Conservation (phyloP, 371 early-diverging fungal genomes). For the Apophysomyces trapeziformis region DNA sequence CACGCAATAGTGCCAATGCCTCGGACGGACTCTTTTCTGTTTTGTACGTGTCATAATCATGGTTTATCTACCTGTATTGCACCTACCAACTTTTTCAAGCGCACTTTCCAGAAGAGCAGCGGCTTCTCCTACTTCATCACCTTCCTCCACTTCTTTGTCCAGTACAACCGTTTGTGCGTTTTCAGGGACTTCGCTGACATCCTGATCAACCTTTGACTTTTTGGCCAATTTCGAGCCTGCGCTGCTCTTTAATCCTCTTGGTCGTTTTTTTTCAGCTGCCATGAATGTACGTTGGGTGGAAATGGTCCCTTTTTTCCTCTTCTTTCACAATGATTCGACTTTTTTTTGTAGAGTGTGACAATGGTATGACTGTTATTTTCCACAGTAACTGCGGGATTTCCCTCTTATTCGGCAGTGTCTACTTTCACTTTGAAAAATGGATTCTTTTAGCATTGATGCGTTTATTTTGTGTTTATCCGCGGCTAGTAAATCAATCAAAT, state of each 20-base stretch:
- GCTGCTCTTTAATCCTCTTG: conserved; percentile 50
- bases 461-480: too few species aligned
- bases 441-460: too few species aligned
- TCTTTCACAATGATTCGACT: too few species aligned
- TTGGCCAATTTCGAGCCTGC: conserved; percentile 42
- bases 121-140: conserved; percentile 56
- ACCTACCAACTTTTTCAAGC: conserved; percentile 45
- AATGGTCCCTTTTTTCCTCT: too few species aligned
- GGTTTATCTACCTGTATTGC: not conserved
- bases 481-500: too few species aligned
- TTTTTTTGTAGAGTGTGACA: too few species aligned
- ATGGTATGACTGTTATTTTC: too few species aligned
- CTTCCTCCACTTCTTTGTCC: conserved; percentile 55
- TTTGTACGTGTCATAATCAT: not conserved
- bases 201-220: conserved; percentile 33
- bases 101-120: conserved; percentile 49
- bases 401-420: too few species aligned
- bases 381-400: too few species aligned
- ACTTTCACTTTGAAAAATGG: too few species aligned
- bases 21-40: conserved; percentile 32
- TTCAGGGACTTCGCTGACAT: conserved; percentile 29
- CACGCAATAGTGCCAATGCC: conserved; percentile 53
- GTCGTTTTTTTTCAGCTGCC: conserved; percentile 51
- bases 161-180: conserved; percentile 55
- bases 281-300: conserved; percentile 13